Percentiles rank a stretch among this genome's conserved stretches.
phyloP scores from a whole-genome alignment of 176 grass and related monocot species.

The Juncus effusus region DNA sequence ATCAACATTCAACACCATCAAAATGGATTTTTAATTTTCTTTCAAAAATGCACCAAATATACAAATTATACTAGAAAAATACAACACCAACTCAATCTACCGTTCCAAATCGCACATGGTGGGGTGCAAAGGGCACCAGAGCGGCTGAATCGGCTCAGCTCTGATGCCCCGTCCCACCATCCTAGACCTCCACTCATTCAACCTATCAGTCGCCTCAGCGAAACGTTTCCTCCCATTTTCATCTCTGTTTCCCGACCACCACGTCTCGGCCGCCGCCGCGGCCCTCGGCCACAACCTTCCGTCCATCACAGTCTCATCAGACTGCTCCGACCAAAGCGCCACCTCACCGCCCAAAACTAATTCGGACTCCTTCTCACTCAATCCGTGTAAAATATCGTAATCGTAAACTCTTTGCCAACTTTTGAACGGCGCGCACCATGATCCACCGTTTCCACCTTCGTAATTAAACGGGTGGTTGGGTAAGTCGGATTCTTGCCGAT shows the following conservation, averaged over 20 bases:
- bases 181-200: conserved; percentile 67
- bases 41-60: too few species aligned
- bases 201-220: conserved; percentile 59
- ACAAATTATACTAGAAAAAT: too few species aligned
- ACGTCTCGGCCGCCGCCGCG: conserved; percentile 62
- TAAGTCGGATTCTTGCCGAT: conserved; percentile 65
- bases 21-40: too few species aligned
- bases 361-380: conserved; percentile 55
- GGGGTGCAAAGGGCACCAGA: conserved; percentile 67
- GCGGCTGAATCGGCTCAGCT: conserved; percentile 78
- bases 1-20: too few species aligned
- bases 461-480: conserved; percentile 70
- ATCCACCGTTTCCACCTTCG: conserved; percentile 74
- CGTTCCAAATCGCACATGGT: conserved; percentile 70
- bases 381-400: conserved; percentile 91
- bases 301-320: conserved; percentile 68
- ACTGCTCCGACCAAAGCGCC: conserved; percentile 91
- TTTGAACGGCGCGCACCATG: conserved; percentile 94
- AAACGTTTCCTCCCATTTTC: conserved; percentile 59
- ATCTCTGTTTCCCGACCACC: conserved; percentile 90
- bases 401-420: conserved; percentile 94
- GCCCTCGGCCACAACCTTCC: conserved; percentile 69
- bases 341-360: conserved; percentile 81
- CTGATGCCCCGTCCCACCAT: conserved; percentile 82
- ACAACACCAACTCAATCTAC: conserved; percentile 19